Evolutionary conservation across 495 filamentous ascomycete species (phyloP).

Genomic region (Penicillium argentinense): DNA sequence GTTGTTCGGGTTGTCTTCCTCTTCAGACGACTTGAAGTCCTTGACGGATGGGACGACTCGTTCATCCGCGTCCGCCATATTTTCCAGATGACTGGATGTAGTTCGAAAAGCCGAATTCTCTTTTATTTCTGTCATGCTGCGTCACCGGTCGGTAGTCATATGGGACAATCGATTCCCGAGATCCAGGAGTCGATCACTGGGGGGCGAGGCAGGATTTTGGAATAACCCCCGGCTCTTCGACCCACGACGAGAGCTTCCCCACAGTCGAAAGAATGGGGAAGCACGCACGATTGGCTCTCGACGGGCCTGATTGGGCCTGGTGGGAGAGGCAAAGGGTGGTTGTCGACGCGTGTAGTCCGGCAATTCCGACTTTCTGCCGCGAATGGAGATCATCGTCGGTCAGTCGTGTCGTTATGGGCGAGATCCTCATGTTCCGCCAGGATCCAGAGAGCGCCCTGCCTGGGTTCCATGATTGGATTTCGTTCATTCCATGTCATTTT

Average conservation of each 20-base stretch:
- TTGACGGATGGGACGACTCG: not conserved
- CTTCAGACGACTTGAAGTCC: constrained; percentile 4
- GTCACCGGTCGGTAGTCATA: not conserved
- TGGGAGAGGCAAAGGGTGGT: not conserved
- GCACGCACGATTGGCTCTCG: not conserved
- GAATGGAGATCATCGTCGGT: not conserved
- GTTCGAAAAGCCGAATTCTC: not conserved
- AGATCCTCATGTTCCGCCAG: too few relatives aligned
- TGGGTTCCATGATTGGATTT: too few relatives aligned
- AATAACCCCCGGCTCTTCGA: not conserved
- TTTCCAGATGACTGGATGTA: constrained; percentile 9
- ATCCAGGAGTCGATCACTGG: not conserved
- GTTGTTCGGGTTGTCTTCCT: constrained; percentile 7
- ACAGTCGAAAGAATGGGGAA: constrained; percentile 1
- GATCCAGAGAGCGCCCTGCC: too few relatives aligned
- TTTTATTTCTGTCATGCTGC: constrained; percentile 9
- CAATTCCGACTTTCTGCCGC: not conserved
- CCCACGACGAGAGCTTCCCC: constrained; percentile 1
- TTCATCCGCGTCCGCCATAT: constrained; percentile 4
- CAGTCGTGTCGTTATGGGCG: too few relatives aligned
- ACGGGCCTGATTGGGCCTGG: not conserved
- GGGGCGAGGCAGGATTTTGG: not conserved
- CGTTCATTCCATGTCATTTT: too few relatives aligned
- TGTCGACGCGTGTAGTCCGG: not conserved
- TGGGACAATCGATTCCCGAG: not conserved